Conservation (phyloP, 1,284 basidiomycete genomes). For the Boletus chippewaensis region DNA sequence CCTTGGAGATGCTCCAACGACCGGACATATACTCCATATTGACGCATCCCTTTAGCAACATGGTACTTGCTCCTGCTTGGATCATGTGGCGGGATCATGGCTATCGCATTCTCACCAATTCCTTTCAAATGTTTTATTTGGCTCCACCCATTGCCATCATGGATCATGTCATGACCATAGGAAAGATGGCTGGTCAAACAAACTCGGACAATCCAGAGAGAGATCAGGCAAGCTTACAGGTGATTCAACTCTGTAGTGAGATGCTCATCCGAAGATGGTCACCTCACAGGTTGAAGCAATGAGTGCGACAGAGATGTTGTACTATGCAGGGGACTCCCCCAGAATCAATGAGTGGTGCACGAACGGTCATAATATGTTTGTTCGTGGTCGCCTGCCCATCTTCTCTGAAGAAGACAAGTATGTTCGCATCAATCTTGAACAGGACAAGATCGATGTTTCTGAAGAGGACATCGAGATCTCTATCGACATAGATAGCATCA, state of each 20-base stretch:
- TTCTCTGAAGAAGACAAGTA: neutral
- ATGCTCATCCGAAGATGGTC: too few species aligned
- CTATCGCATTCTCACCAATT: constrained; percentile 3
- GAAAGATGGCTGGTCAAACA: neutral
- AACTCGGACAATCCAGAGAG: neutral
- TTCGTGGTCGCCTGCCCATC: neutral
- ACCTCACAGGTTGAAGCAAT: neutral
- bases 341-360: neutral
- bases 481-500: neutral
- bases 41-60: neutral
- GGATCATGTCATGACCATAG: constrained; percentile 9
- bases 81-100: constrained; percentile 17
- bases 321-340: neutral
- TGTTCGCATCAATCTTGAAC: neutral
- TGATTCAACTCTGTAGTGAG: too few species aligned
- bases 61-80: neutral
- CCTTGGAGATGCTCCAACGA: constrained; percentile 9
- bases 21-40: constrained; percentile 7
- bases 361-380: constrained; percentile 8
- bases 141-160: neutral
- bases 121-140: constrained; percentile 19
- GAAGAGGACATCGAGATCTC: neutral
- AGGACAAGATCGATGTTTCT: neutral
- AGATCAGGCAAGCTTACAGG: too few species aligned
- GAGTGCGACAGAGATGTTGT: constrained; percentile 11